Evolutionary conservation across 2,329 filamentous ascomycete species (phyloP).

Genomic region (Phaeoacremonium minimum): DNA sequence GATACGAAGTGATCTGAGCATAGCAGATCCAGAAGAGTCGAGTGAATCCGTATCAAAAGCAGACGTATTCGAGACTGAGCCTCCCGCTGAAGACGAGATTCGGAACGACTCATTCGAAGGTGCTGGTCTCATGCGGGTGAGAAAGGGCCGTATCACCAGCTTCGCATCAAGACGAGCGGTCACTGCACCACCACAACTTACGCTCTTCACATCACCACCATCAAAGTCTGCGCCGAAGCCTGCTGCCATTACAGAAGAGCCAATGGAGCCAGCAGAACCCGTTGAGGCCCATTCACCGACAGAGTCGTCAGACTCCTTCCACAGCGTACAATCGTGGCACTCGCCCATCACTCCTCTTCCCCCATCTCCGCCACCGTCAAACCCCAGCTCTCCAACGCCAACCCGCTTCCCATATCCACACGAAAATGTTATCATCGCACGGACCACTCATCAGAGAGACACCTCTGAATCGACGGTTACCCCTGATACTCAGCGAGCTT

Average conservation of each 20-base stretch:
- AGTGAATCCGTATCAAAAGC: too few relatives aligned
- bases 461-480: constrained; percentile 27
- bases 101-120: constrained; percentile 6
- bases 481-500: constrained; percentile 21
- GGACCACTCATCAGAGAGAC: constrained; percentile 21
- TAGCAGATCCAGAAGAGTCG: too few relatives aligned
- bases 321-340: constrained; percentile 49
- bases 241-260: constrained; percentile 10
- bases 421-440: constrained; percentile 30
- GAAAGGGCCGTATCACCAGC: constrained; percentile 7
- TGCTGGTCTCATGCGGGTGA: constrained; percentile 9
- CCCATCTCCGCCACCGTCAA: constrained; percentile 38
- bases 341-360: constrained; percentile 37
- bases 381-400: constrained; percentile 27
- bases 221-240: constrained; percentile 18
- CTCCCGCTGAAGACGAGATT: background rate
- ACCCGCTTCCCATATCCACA: constrained; percentile 32
- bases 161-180: constrained; percentile 11
- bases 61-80: too few relatives aligned
- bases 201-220: constrained; percentile 34
- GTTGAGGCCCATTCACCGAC: constrained; percentile 32
- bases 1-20: too few relatives aligned
- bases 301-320: constrained; percentile 48
- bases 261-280: constrained; percentile 20
- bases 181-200: constrained; percentile 23